Conservation (phyloP, 139 green algal species). For the Chlamydomonas schloesseri region DNA sequence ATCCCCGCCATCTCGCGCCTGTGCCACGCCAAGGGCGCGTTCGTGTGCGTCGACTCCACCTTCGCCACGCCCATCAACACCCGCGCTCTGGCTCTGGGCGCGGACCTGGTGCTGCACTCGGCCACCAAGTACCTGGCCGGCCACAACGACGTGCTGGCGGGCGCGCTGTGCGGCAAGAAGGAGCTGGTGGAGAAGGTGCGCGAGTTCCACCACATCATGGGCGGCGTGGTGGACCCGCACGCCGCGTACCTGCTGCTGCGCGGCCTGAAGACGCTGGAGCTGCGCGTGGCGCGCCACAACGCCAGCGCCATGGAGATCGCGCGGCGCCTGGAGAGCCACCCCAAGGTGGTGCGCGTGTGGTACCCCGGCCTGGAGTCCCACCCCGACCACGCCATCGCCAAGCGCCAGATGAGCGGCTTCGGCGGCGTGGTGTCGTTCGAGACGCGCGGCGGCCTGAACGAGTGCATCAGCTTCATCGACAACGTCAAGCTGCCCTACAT, state of each 20-base stretch:
- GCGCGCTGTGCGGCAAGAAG: conserved; percentile 81
- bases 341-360: conserved; percentile 81
- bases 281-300: conserved; percentile 93
- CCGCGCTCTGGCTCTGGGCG: conserved; percentile 84
- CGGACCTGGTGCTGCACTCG: conserved; percentile 98
- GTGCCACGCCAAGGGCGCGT: conserved; percentile 76
- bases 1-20: conserved; percentile 84
- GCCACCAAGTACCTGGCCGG: conserved; percentile 99
- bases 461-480: conserved; percentile 88
- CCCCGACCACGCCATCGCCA: conserved; percentile 95
- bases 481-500: conserved; percentile 96
- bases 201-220: conserved; percentile 97
- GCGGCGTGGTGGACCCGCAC: conserved; percentile 96
- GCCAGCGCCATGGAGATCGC: conserved; percentile 56
- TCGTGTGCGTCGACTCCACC: conserved; percentile 96
- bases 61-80: conserved; percentile 97
- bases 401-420: conserved; percentile 94
- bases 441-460: conserved; percentile 49
- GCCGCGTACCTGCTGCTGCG: conserved; percentile 96
- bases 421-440: conserved; percentile 92
- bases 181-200: conserved; percentile 89
- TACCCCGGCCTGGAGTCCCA: conserved; percentile 92
- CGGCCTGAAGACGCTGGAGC: conserved; percentile 97
- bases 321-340: conserved; percentile 86
- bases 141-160: conserved; percentile 98